Evolutionary conservation across 2,329 filamentous ascomycete species (phyloP).

Genomic region (Epichloe hybrida): DNA sequence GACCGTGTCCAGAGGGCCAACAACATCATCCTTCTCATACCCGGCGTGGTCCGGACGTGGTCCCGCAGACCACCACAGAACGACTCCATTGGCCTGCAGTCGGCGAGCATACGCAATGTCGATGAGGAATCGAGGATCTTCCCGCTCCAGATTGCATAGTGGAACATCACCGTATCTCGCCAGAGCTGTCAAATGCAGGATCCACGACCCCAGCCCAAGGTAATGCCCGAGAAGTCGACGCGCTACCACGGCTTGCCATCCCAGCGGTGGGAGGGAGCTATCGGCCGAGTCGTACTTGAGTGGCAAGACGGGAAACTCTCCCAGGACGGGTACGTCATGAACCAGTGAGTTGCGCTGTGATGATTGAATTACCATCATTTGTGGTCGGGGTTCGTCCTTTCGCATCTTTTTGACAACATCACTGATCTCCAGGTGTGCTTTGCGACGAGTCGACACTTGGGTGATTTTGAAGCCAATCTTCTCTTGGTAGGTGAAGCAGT

Average conservation of each 20-base stretch:
- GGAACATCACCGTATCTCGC: conserved; percentile 89
- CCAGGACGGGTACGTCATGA: conserved; percentile 72
- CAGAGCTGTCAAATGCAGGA: conserved; percentile 74
- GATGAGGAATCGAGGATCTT: conserved; percentile 89
- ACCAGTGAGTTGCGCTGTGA: conserved; percentile 68
- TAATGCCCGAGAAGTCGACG: conserved; percentile 81
- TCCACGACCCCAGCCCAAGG: conserved; percentile 83
- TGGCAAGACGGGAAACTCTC: conserved; percentile 70
- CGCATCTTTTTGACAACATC: conserved; percentile 84
- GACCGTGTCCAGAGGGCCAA: conserved; percentile 69
- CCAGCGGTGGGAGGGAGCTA: conserved; percentile 75
- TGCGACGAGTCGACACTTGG: conserved; percentile 79
- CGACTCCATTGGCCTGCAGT: conserved; percentile 79
- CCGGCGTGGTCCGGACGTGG: conserved; percentile 88
- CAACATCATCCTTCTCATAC: conserved; percentile 83
- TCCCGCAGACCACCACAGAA: conserved; percentile 90
- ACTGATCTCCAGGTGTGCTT: conserved; percentile 75
- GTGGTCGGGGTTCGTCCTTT: conserved; percentile 67
- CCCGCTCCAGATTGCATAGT: conserved; percentile 85
- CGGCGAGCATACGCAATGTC: conserved; percentile 89
- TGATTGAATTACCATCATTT: conserved; percentile 82
- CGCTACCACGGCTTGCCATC: conserved; percentile 84
- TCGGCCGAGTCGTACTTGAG: conserved; percentile 74
- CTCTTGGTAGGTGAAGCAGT: conserved; percentile 76
- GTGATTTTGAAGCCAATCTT: conserved; percentile 73